These are phyloP conservation scores for Yarrowia divulgata DNA, from an alignment of 805 yeast genomes.

Conservation along the genomic window DNA sequence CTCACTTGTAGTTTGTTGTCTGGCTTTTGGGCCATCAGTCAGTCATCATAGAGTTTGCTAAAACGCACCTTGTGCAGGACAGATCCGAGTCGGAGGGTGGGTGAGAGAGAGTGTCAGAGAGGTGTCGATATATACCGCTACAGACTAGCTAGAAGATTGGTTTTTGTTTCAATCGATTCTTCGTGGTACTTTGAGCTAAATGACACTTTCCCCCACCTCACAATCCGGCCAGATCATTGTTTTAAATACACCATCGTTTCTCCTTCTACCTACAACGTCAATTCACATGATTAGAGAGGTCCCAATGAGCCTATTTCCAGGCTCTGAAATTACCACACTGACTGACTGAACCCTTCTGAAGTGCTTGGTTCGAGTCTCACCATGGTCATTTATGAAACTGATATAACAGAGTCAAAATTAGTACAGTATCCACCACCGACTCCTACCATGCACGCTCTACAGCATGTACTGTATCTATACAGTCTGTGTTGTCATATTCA, in stretches of 20 bases:
- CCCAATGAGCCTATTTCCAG: not conserved
- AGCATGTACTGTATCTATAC: too few relatives aligned
- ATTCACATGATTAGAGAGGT: not conserved
- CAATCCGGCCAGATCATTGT: not conserved
- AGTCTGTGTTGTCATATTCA: too few relatives aligned
- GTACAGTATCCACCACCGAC: too few relatives aligned
- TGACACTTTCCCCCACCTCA: too few relatives aligned
- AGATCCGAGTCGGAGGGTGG: slow-evolving; percentile 7
- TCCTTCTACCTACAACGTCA: not conserved
- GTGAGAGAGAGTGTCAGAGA: too few relatives aligned
- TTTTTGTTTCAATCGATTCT: too few relatives aligned
- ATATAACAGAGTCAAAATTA: too few relatives aligned
- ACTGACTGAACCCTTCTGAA: too few relatives aligned
- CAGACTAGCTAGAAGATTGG: too few relatives aligned
- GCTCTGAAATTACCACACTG: not conserved
- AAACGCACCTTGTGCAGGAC: not conserved
- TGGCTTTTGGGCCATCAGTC: not conserved
- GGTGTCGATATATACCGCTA: too few relatives aligned
- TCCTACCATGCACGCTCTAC: too few relatives aligned
- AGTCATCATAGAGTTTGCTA: slow-evolving; percentile 36
- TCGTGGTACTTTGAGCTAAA: too few relatives aligned
- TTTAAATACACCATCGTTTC: not conserved
- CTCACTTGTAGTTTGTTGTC: not conserved
- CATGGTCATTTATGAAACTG: not conserved
- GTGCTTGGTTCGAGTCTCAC: not conserved